Percentiles rank a stretch among this genome's conserved stretches.
These are phyloP conservation scores for Potentilla sterilis DNA, from an alignment of 306 rosid species.

Conservation along the genomic window DNA sequence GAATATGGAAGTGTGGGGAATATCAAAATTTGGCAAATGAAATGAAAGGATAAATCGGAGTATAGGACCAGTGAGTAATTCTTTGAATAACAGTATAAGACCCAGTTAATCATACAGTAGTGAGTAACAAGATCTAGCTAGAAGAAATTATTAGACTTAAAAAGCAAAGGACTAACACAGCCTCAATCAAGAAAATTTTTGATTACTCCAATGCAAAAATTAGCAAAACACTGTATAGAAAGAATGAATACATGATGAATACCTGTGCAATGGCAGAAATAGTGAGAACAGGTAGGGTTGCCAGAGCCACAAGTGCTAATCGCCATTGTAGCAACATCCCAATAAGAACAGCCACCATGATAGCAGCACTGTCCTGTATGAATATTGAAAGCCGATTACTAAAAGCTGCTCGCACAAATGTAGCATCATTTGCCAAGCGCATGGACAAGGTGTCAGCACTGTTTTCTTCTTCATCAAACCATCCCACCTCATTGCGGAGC, in stretches of 20 bases:
- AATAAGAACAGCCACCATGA: conserved; percentile 88
- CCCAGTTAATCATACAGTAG: neutral
- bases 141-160: neutral
- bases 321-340: conserved; percentile 91
- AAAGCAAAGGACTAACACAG: neutral
- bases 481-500: conserved; percentile 97
- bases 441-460: conserved; percentile 97
- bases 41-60: neutral
- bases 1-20: neutral
- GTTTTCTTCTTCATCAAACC: conserved; percentile 97
- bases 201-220: neutral
- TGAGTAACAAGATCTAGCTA: neutral
- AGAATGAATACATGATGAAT: conserved; percentile 34
- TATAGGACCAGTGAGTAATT: neutral
- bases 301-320: conserved; percentile 96
- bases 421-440: conserved; percentile 99
- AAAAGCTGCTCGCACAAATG: conserved; percentile 98
- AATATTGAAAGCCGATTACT: conserved; percentile 97
- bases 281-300: conserved; percentile 83
- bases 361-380: conserved; percentile 97
- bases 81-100: neutral
- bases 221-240: neutral
- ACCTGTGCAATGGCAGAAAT: conserved; percentile 98
- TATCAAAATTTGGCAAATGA: neutral
- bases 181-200: neutral